Percentiles rank a stretch among this genome's conserved stretches.
Conservation (phyloP, 768 basidiomycete species). For the Heimioporus sp. region DNA sequence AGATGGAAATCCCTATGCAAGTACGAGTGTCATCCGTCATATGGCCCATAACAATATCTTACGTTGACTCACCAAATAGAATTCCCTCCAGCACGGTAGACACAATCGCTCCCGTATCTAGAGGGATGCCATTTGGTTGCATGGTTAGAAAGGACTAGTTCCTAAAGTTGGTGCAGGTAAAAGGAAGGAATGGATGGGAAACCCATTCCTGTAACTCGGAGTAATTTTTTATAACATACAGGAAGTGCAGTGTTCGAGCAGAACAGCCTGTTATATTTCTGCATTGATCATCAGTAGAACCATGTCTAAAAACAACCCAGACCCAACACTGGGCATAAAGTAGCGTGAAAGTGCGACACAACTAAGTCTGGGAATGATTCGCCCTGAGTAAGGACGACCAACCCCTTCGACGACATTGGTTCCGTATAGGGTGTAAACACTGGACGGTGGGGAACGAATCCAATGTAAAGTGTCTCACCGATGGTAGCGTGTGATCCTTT, state of each 20-base stretch:
- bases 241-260: background rate
- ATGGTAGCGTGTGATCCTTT: no score
- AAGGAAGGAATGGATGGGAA: background rate
- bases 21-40: background rate
- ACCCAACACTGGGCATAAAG: no score
- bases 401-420: no score
- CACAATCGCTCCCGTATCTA: conserved; percentile 23
- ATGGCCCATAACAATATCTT: background rate
- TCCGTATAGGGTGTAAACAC: no score
- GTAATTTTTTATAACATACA: background rate
- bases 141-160: background rate
- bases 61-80: conserved; percentile 20
- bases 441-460: no score
- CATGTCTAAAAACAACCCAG: background rate
- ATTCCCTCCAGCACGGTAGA: conserved; percentile 26
- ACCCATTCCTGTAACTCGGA: background rate
- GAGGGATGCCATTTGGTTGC: conserved; percentile 6
- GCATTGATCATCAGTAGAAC: background rate
- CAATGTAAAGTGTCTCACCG: no score
- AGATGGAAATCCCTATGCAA: conserved; percentile 24
- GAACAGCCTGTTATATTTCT: no score
- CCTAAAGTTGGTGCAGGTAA: background rate
- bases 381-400: no score
- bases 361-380: no score
- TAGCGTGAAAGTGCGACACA: no score